Evolutionary conservation across 108 stramenopile genomes (phyloP).

Genomic region (Cyclotella kingstonii): DNA sequence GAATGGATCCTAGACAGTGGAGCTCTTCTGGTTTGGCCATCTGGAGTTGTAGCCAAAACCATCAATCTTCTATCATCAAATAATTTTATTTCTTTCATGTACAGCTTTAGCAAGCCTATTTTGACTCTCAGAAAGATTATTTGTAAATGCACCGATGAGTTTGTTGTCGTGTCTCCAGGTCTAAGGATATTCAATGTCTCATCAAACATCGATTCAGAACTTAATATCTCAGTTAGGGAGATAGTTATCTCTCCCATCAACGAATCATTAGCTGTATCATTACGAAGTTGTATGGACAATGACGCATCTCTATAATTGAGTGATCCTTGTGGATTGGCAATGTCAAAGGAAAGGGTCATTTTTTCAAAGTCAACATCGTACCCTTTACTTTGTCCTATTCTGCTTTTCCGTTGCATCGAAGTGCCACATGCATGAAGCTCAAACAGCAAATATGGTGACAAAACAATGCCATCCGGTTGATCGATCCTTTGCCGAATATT

Average conservation of each 20-base stretch:
- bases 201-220: neutral
- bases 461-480: neutral
- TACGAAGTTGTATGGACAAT: conserved; percentile 49
- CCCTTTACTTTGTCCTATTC: conserved; percentile 34
- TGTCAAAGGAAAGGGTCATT: conserved; percentile 51
- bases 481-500: conserved; percentile 22
- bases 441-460: conserved; percentile 41
- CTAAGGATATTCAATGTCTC: conserved; percentile 17
- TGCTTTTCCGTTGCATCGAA: conserved; percentile 6
- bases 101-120: conserved; percentile 49
- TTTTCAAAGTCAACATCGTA: conserved; percentile 54
- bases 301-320: conserved; percentile 46
- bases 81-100: neutral
- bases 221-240: conserved; percentile 25
- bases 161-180: conserved; percentile 23
- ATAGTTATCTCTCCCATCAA: conserved; percentile 17
- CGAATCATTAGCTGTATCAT: conserved; percentile 24
- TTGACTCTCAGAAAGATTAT: conserved; percentile 59
- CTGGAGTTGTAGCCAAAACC: conserved; percentile 11
- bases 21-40: conserved; percentile 19
- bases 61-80: neutral
- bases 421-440: conserved; percentile 18
- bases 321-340: conserved; percentile 46
- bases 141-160: conserved; percentile 33
- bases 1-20: neutral